phyloP scores from a whole-genome alignment of 495 filamentous ascomycete species.

The Chaetomium tenue region DNA sequence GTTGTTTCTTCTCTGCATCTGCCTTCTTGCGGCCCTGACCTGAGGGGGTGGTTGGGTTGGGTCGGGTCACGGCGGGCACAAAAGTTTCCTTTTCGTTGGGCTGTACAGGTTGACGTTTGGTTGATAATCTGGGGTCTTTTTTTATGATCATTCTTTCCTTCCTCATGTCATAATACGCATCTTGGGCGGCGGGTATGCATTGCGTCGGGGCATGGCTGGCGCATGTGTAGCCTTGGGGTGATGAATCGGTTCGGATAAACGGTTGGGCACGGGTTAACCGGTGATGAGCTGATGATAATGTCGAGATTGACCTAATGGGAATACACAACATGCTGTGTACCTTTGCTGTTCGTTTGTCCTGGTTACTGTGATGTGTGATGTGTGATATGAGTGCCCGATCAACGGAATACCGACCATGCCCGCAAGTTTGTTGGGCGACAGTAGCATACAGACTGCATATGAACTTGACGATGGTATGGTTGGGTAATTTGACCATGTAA shows the following conservation, averaged over 20 bases:
- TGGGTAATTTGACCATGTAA: too few species aligned
- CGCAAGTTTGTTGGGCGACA: too few species aligned
- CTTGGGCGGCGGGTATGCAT: conserved; percentile 15
- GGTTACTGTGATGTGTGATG: too few species aligned
- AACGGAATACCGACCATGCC: too few species aligned
- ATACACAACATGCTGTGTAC: background rate
- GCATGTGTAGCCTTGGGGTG: conserved; percentile 7
- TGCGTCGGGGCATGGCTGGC: conserved; percentile 2
- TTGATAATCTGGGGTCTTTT: background rate
- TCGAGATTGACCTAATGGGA: conserved; percentile 1
- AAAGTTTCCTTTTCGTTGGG: conserved; percentile 11
- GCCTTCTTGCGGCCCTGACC: conserved; percentile 10
- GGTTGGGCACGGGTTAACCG: background rate
- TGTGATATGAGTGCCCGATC: too few species aligned
- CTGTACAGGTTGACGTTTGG: conserved; percentile 15
- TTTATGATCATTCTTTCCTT: background rate
- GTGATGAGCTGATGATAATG: background rate
- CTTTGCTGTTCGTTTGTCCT: too few species aligned
- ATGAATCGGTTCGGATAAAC: conserved; percentile 6
- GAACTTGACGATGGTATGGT: too few species aligned
- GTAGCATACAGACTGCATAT: too few species aligned
- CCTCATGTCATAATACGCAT: conserved; percentile 10
- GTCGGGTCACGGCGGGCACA: conserved; percentile 12
- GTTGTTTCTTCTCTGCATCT: background rate
- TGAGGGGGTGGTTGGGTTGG: conserved; percentile 14